Percentiles rank a stretch among this genome's conserved stretches.
These are phyloP conservation scores for Straminergon stramineum DNA, from an alignment of 225 moss, liverwort and hornwort species.

Conservation along the genomic window DNA sequence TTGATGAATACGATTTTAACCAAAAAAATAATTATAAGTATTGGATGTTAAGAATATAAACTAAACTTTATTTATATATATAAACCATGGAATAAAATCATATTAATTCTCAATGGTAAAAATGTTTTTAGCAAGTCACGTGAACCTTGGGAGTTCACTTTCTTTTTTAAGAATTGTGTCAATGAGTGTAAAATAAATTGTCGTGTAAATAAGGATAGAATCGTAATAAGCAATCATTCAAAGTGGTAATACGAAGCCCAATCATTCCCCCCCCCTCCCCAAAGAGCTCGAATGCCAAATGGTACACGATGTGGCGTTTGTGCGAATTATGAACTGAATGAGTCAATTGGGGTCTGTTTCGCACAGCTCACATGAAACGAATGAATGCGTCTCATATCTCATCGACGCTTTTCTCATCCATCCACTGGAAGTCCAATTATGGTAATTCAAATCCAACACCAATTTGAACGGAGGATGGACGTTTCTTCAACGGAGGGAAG, in stretches of 20 bases:
- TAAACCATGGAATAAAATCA: neutral
- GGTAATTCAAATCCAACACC: neutral
- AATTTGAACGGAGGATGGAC: neutral
- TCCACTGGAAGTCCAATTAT: neutral
- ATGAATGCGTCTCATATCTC: neutral
- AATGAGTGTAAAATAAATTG: too few relatives aligned
- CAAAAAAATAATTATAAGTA: neutral
- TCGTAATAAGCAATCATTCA: neutral
- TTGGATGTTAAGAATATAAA: neutral
- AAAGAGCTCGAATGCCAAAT: neutral
- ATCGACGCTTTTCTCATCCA: neutral
- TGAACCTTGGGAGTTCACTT: too few relatives aligned
- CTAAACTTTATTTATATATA: fast-evolving
- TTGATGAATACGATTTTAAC: too few relatives aligned
- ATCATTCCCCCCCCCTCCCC: neutral
- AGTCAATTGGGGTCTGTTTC: neutral
- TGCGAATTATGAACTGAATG: neutral
- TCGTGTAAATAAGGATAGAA: neutral
- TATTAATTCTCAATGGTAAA: neutral
- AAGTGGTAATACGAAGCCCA: neutral
- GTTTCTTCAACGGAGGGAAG: neutral
- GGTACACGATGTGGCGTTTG: neutral
- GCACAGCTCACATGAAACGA: neutral
- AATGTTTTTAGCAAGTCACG: neutral
- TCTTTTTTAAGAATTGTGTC: too few relatives aligned